Percentiles rank a stretch among this genome's conserved stretches.
These are phyloP conservation scores for Hylodesmum podocarpum DNA, from an alignment of 306 rosid species.

Conservation along the genomic window DNA sequence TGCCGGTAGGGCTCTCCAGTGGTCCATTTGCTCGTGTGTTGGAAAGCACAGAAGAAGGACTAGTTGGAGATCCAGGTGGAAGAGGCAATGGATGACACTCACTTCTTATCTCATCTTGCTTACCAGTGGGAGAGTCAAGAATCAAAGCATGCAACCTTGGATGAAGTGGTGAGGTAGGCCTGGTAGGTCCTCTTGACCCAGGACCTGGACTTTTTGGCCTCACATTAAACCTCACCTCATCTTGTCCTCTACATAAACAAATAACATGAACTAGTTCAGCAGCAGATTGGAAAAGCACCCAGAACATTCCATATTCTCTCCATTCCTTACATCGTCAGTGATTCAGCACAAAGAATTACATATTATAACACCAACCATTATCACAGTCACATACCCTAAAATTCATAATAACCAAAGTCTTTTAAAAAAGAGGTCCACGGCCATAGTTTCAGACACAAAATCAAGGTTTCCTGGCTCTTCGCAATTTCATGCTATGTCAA, in stretches of 20 bases:
- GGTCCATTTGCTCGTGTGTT: slow-evolving; percentile 36
- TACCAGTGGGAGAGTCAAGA: slow-evolving; percentile 75
- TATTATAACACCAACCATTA: neutral
- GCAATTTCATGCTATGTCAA: neutral
- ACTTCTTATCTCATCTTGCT: slow-evolving; percentile 70
- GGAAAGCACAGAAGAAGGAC: slow-evolving; percentile 71
- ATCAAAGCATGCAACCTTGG: slow-evolving; percentile 48
- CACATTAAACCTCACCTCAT: slow-evolving; percentile 50
- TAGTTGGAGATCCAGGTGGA: slow-evolving; percentile 94
- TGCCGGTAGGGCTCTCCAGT: slow-evolving; percentile 38
- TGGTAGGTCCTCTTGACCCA: slow-evolving; percentile 81
- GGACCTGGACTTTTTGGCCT: slow-evolving; percentile 85
- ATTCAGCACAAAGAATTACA: slow-evolving; percentile 5
- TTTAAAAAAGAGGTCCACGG: no score
- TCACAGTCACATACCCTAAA: neutral
- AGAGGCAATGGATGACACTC: slow-evolving; percentile 85
- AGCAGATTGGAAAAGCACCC: slow-evolving; percentile 27
- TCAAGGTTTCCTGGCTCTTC: neutral
- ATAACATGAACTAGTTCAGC: slow-evolving; percentile 29
- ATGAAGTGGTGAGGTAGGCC: slow-evolving; percentile 93
- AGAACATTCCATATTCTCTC: neutral
- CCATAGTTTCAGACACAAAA: neutral
- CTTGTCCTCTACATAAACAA: slow-evolving; percentile 53
- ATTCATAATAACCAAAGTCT: neutral
- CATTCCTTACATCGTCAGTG: slow-evolving; percentile 2